Base-by-base conservation (phyloP, 2,329 filamentous ascomycete genomes). In the Cytospora schulzeri region DNA sequence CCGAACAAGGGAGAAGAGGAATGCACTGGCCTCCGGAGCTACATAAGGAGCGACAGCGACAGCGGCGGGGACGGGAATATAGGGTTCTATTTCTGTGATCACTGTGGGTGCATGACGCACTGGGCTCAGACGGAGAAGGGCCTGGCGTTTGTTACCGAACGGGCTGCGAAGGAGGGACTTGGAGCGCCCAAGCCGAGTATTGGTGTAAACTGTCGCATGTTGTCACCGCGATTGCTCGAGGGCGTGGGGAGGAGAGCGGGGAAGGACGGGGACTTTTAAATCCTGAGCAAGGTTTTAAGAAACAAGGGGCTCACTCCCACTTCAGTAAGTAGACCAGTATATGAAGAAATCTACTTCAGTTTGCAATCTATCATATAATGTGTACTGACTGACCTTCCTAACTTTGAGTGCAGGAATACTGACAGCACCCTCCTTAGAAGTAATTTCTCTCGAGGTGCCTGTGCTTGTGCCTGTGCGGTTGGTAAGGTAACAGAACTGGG, bases 61-160 rank as follows among this genome's bases (percentile, higher is more conserved):
- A 12, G 26, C 3, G 65, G 62, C 19, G 26, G 31, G 1, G 50
- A 57, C 8, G 62, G 62, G 14, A 1, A 28, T 15, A 62, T 67
- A 22, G 63, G 35, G 5, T 67, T 67, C 19, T 60, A 54, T 31
- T 61, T 57, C 50, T 67, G 65, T 17, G 56, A n/a, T n/a, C 38
- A 59, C 19, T 67, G 65, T 26, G 62, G 55, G n/a, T 67, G 58
- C n/a, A 31, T 67, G 48, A 67, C 68, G 22, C 68, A 70, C 65
- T 69, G 45, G 66, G 55, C 55, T 12, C 26, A 17, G 1, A 63
- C 55, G 14, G 61, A 59, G n/a, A 14, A 45, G 6, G 55, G 61
- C 2, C n/a, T 54, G 7, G n/a, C 6, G 3, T 54, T 19, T 17
- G 15, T 54, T 31, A 26, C 41, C 12, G 11, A 22, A 2, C 1